Conservation (phyloP, 306 rosid genomes). For the Rosa lucieae region DNA sequence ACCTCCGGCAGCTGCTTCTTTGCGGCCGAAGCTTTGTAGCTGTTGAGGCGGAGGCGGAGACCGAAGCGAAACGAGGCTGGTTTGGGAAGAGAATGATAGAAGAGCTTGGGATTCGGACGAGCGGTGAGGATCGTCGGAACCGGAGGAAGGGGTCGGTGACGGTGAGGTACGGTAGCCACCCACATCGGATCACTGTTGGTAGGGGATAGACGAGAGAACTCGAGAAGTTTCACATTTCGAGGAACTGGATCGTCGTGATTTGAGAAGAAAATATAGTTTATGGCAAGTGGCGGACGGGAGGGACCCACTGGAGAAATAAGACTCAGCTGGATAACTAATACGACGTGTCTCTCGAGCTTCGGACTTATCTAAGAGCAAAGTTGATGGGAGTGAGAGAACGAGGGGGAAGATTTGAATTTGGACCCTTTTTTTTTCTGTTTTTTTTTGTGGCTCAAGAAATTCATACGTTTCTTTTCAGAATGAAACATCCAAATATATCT, state of each 20-base stretch:
- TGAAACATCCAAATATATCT: not conserved
- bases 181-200: conserved; percentile 28
- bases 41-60: conserved; percentile 18
- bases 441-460: not conserved
- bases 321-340: not conserved
- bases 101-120: conserved; percentile 11
- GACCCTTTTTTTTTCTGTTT: not conserved
- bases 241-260: not conserved
- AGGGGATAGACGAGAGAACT: not conserved
- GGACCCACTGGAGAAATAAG: not conserved
- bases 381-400: not conserved
- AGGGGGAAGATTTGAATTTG: not conserved
- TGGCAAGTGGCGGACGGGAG: not conserved
- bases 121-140: conserved; percentile 13
- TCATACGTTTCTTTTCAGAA: too few species aligned
- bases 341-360: not conserved
- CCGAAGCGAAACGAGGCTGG: conserved; percentile 15
- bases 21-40: conserved; percentile 36
- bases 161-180: conserved; percentile 26
- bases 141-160: conserved; percentile 4
- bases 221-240: not conserved
- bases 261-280: not conserved
- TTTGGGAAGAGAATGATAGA: not conserved
- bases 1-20: conserved; percentile 39
- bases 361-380: not conserved